Base-by-base conservation (phyloP, 2,329 filamentous ascomycete species). In the Zopfia rhizophila region DNA sequence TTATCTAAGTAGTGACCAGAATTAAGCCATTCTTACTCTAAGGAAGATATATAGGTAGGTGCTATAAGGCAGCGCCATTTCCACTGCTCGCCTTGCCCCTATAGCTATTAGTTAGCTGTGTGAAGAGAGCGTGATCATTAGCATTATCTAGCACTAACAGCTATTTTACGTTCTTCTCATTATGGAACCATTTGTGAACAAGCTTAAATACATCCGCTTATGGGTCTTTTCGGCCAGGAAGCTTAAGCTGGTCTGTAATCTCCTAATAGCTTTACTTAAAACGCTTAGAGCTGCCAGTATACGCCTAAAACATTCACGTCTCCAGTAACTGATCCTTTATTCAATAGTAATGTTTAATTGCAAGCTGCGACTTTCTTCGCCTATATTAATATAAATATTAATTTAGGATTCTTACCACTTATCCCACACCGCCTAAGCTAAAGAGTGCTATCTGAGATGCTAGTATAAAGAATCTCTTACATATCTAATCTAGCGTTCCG, bases 401-500 rank as follows among this genome's bases (percentile, higher is more conserved):
- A 22, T 13, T 18, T 16, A 11, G 35, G 27, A 14, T 4, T 22
- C 24, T 17, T 5, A 4, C n/a, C 3, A 11, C 48, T 40, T 51
- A 64, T 57, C 61, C 60, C 3, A 64, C 52, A 19, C 59, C 59
- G 23, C 61, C 61, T 12, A 65, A 44, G 19, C 67, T 65, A 8
- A 68, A 60, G 16, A 70, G 63, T 28, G 64, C 66, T 7, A 56
- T 52, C 13, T 61, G 48, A 27, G 58, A 58, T 16, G 50, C 58
- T 28, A 51, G 53, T 31, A 68, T 1, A 73, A 56, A 14, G 60
- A 70, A 66, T 69, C 68, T 51, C 37, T 61, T 25, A 28, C 48
- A 23, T 12, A 69, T 55, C 51, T 56, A 56, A 21, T 54, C 47
- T 18, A 68, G 35, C 2, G 36, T 42, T 25, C 46, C 54, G 12